Base-by-base conservation (phyloP, 371 early-diverging fungal genomes). In the Rhizopus sp. region DNA sequence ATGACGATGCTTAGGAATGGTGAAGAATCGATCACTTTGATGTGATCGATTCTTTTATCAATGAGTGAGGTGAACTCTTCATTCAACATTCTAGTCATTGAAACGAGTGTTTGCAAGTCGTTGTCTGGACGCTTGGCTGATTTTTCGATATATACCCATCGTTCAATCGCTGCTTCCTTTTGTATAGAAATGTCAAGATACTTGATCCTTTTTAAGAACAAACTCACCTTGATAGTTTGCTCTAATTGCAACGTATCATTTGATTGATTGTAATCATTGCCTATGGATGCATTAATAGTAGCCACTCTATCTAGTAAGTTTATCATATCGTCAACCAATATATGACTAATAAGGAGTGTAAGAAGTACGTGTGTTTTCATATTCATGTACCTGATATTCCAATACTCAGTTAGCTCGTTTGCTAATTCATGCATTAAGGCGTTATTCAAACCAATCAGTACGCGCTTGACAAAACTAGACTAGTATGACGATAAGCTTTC, bases 131-230 rank as follows among this genome's bases (percentile, higher is more conserved):
- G 39, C 16, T 65, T 53, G 7, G 50, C 35, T 15, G 46, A 47
- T 15, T 59, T 46, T 34, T 64, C 72, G 39, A 72, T 65, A 12
- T 50, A 41, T 5, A 53, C 53, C 72, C 72, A 72, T 57, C 72
- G 55, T 33, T 59, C 55, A 3, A 72, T 63, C 29, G 72, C 72
- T 32, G 72, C 66, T 16, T 65, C 68, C 68, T 71, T 16, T n/a
- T 42, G n/a, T 33, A 9, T 9, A 34, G n/a, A 13, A 35, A 8
- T 32, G 1, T 35, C 15, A 55, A 31, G n/a, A 51, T 32, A 12
- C n/a, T 23, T 32, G 29, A 23, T 13, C 10, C 9, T 53, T 2
- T 13, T 35, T 35, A 52, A 41, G n/a, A 33, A 53, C 8, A 32
- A 53, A 32, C 60, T 37, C 62, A 69, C 77, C 50, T 67, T 64